Percentiles rank a stretch among this genome's conserved stretches.
Conservation (phyloP, 2,329 filamentous ascomycete genomes). For the Endothia cerciana region DNA sequence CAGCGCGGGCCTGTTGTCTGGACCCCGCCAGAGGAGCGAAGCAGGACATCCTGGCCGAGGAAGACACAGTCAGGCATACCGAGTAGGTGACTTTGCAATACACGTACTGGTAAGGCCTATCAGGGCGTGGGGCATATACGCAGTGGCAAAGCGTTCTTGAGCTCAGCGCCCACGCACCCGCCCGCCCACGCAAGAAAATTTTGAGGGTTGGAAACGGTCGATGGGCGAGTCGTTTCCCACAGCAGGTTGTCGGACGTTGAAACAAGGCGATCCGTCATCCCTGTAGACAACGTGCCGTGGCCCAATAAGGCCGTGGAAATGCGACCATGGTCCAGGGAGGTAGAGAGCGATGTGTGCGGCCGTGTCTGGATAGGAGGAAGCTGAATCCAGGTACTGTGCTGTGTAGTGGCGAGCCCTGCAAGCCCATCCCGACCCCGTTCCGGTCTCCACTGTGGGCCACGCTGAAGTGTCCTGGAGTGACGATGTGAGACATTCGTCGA, state of each 20-base stretch:
- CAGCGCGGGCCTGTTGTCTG: neutral
- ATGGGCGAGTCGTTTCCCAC: too few relatives aligned
- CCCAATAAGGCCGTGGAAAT: slow-evolving; percentile 6
- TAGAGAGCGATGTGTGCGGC: neutral
- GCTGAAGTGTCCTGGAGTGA: neutral
- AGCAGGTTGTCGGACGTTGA: neutral
- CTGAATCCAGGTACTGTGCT: neutral
- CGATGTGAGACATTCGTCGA: slow-evolving; percentile 1
- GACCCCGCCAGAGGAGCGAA: neutral
- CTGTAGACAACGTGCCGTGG: slow-evolving; percentile 2
- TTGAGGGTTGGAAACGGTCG: neutral
- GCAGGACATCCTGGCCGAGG: neutral
- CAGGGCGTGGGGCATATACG: neutral
- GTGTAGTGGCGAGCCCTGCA: too few relatives aligned
- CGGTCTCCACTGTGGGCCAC: neutral
- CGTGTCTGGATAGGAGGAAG: slow-evolving; percentile 7
- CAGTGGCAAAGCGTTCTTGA: neutral
- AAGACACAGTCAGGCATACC: neutral
- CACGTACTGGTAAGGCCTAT: neutral
- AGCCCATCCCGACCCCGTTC: neutral
- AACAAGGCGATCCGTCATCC: slow-evolving; percentile 3
- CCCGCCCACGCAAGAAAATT: neutral
- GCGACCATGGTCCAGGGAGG: slow-evolving; percentile 11
- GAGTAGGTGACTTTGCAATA: neutral
- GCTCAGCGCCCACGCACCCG: too few relatives aligned